Evolutionary conservation across 495 filamentous ascomycete species (phyloP).

Genomic region (Chaetomium tenue): DNA sequence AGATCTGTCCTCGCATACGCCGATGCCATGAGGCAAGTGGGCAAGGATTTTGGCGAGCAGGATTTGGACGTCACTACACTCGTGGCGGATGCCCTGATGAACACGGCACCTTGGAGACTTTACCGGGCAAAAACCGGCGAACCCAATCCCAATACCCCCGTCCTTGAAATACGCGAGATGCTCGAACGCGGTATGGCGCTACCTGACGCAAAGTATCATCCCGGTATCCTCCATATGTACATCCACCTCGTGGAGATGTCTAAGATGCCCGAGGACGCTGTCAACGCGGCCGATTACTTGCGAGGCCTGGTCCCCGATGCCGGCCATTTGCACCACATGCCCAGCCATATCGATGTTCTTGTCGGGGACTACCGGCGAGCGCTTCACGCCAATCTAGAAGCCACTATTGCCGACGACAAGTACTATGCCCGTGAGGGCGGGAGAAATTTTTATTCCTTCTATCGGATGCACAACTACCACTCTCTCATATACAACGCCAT

Average conservation of each 20-base stretch:
- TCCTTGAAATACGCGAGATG: not conserved
- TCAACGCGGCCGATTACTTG: not conserved
- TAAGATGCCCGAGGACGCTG: not conserved
- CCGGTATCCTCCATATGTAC: not conserved
- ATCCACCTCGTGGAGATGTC: slow-evolving; percentile 2
- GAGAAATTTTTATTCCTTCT: not conserved
- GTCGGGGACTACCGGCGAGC: not conserved
- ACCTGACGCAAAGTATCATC: not conserved
- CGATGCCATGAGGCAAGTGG: not conserved
- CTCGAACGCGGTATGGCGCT: not conserved
- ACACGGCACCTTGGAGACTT: not conserved
- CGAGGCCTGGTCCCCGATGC: not conserved
- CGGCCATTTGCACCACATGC: not conserved
- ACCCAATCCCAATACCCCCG: not conserved
- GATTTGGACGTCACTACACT: not conserved
- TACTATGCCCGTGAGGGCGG: slow-evolving; percentile 1
- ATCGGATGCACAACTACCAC: slow-evolving; percentile 1
- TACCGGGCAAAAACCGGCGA: not conserved
- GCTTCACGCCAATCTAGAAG: not conserved
- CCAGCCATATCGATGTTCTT: not conserved
- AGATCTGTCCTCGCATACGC: not conserved
- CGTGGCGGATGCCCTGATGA: not conserved
- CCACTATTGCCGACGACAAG: slow-evolving; percentile 2
- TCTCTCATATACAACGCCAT: not conserved
- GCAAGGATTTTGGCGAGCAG: not conserved